Base-by-base conservation (phyloP, 768 basidiomycete species). In the Amanita fuliginea region DNA sequence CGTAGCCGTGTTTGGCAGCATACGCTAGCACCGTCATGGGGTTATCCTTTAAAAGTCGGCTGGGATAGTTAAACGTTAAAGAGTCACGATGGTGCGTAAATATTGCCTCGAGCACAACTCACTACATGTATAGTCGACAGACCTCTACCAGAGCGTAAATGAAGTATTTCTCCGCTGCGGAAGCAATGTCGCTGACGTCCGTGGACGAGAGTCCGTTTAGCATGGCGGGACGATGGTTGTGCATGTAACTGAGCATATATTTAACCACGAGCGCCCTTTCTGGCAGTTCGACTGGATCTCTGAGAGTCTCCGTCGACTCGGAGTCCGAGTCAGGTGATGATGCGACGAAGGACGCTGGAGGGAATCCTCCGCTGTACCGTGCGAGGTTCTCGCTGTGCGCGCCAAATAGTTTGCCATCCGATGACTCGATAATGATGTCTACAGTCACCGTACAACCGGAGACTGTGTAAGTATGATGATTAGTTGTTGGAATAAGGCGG, bases 361-460 rank as follows among this genome's bases (percentile, higher is more conserved):
- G 49, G 49, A 51, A 51, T n/a, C 26, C 49, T 9, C 36, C 37
- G 10, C 48, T 49, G 11, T 32, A 28, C 3, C 0, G 10, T n/a
- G 40, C 32, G 40, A 44, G 49, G 30, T 51, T 51, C 13, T 26
- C 24, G 18, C 51, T 41, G 30, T 54, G 56, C 2, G 53, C 40
- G 7, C 42, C 42, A 18, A 55, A 53, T 16, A 35, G 16, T 3
- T 47, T 18, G 7, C 52, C 54, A 37, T 53, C 52, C 8, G 16
- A 51, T 16, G 42, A 43, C 19, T 44, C 37, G 9, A 51, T 34
- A 13, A 44, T 11, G 26, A 51, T 11, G 33, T 51, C 49, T 16
- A 21, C 10, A 2, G 30, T 6, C 11, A 45, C 9, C 1, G 33
- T 3, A 45, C 44, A 45, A 6, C 6, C 26, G 2, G 21, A n/a